Conservation (phyloP, 2,329 filamentous ascomycete genomes). For the Aspergillus pseudonomiae region DNA sequence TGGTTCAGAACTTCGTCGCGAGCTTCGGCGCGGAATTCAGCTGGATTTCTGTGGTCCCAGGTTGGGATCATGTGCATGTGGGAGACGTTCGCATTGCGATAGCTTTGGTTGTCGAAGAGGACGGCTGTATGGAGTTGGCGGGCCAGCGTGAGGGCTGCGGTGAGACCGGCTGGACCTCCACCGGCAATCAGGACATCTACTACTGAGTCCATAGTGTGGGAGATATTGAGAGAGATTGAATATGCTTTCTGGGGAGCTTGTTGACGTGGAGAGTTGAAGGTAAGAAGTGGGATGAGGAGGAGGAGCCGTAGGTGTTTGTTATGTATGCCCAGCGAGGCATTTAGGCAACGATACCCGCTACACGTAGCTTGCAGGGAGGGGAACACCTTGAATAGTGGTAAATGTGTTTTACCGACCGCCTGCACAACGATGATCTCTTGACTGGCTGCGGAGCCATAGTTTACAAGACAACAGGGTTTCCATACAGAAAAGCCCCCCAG, state of each 20-base stretch:
- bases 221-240: background rate
- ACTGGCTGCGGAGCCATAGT: too few species aligned
- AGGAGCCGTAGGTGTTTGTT: background rate
- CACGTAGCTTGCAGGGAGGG: too few species aligned
- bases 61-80: slow-evolving; percentile 52
- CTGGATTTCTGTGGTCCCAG: slow-evolving; percentile 40
- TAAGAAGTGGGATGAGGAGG: background rate
- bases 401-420: too few species aligned
- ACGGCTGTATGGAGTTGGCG: slow-evolving; percentile 44
- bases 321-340: background rate
- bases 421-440: too few species aligned
- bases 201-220: background rate
- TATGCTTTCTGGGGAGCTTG: background rate
- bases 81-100: slow-evolving; percentile 45
- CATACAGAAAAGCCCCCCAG: too few species aligned
- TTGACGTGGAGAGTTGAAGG: background rate
- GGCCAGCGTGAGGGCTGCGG: slow-evolving; percentile 43
- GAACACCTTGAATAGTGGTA: too few species aligned
- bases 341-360: background rate
- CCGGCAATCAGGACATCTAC: slow-evolving; percentile 41
- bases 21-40: slow-evolving; percentile 23
- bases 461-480: too few species aligned
- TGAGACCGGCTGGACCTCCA: slow-evolving; percentile 50
- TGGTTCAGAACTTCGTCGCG: background rate
- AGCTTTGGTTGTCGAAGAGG: slow-evolving; percentile 48